These are phyloP conservation scores for Ascochyta clinopodiicola DNA, from an alignment of 2,329 filamentous ascomycete genomes.

Conservation along the genomic window DNA sequence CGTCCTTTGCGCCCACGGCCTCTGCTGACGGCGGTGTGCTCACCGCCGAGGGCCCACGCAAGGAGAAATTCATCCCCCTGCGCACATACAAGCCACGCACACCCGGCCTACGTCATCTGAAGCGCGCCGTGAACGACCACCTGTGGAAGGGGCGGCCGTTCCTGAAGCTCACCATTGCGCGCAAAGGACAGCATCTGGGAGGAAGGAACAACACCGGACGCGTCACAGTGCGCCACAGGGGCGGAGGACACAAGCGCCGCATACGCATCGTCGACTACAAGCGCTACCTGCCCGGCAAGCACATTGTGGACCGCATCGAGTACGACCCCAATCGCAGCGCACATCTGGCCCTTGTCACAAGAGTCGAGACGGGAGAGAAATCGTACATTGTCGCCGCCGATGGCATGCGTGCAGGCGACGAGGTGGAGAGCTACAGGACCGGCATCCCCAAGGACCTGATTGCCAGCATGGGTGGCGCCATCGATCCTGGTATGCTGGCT, in stretches of 20 bases:
- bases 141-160: constrained; percentile 92
- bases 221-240: constrained; percentile 88
- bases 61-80: constrained; percentile 57
- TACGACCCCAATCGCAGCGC: constrained; percentile 93
- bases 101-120: constrained; percentile 88
- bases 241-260: constrained; percentile 88
- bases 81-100: constrained; percentile 93
- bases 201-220: constrained; percentile 87
- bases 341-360: constrained; percentile 86
- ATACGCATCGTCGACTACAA: constrained; percentile 92
- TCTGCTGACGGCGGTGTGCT: constrained; percentile 34
- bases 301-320: constrained; percentile 91
- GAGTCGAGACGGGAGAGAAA: constrained; percentile 74
- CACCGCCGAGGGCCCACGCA: constrained; percentile 36
- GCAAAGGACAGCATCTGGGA: constrained; percentile 91
- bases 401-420: constrained; percentile 88
- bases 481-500: constrained; percentile 95
- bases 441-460: constrained; percentile 89
- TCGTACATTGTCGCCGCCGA: constrained; percentile 96
- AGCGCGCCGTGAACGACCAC: constrained; percentile 92
- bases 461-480: constrained; percentile 86
- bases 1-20: constrained; percentile 41
- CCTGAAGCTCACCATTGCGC: constrained; percentile 82
- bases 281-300: constrained; percentile 78
- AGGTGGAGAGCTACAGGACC: constrained; percentile 87